Conservation (phyloP, 805 yeast species). For the Ogataea salicorniae region DNA sequence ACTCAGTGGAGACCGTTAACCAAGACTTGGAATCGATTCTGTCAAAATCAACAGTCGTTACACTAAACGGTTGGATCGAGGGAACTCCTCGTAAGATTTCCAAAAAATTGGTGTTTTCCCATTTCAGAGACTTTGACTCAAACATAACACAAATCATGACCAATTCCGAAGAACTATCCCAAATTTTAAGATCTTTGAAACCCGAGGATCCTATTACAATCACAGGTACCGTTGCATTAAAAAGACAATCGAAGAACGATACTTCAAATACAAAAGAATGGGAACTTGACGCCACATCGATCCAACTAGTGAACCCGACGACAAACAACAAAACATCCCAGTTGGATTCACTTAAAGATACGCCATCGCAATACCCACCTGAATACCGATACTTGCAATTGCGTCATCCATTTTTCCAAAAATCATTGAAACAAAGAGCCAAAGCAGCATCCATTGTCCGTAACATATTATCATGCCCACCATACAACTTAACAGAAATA, state of each 20-base stretch:
- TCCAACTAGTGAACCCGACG: conserved; percentile 51
- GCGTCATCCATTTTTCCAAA: conserved; percentile 53
- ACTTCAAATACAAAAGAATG: conserved; percentile 24
- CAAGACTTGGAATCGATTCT: conserved; percentile 3
- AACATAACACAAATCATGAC: conserved; percentile 54
- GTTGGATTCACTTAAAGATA: conserved; percentile 52
- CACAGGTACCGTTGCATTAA: conserved; percentile 44
- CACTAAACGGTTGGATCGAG: conserved; percentile 81
- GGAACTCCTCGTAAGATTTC: conserved; percentile 67
- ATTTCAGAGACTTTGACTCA: conserved; percentile 70
- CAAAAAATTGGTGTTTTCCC: conserved; percentile 61
- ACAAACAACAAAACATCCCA: conserved; percentile 62
- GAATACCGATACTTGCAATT: conserved; percentile 79
- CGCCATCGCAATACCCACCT: conserved; percentile 62
- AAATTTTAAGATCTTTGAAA: conserved; percentile 40
- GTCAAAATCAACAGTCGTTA: conserved; percentile 28
- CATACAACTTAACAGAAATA: conserved; percentile 60
- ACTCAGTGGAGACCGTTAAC: conserved; percentile 21
- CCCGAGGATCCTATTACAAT: conserved; percentile 75
- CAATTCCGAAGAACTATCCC: conserved; percentile 33
- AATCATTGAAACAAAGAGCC: conserved; percentile 52
- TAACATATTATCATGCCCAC: conserved; percentile 26
- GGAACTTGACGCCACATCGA: conserved; percentile 53
- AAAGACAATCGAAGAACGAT: conserved; percentile 27
- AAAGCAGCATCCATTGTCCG: conserved; percentile 43